Base-by-base conservation (phyloP, 208 protist species). In the Zelonia costaricensis region DNA sequence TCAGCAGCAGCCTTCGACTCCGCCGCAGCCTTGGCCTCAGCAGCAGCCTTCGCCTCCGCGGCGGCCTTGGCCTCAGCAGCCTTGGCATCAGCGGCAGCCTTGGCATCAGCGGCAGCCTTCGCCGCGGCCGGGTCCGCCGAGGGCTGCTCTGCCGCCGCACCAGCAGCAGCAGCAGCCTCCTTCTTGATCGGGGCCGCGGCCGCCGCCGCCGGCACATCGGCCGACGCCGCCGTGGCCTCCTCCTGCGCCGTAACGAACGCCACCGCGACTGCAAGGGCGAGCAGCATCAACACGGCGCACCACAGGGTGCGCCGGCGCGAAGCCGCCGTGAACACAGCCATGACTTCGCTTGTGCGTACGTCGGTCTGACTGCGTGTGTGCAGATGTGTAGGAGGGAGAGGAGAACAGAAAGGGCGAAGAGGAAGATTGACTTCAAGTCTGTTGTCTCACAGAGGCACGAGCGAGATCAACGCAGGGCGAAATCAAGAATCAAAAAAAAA, bases 201-300 rank as follows among this genome's bases (percentile, higher is more conserved):
- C 5, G 22, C 28, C 1, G 43, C 0, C 18, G 30, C 20, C 15
- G 28, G 27, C 15, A 13, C 54, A 13, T 40, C 54, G 12, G 31
- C 47, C 22, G 38, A 47, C 18, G 27, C 60, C 13, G 28, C 31
- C 10, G 28, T 20, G 9, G 10, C 44, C 30, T 64, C 54, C 13
- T 59, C 59, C 49, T 75, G 54, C 15, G 62, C 69, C 20, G 16
- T 18, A 4, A 42, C 67, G 23, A 61, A 56, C 28, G 67, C 51
- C 43, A 67, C 20, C 16, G 39, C 16, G 10, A 69, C 23, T 18
- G 43, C 53, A 30, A 75, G 6, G 13, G 61, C 13, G 45, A 57
- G 44, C 10, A 77, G 10, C 5, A 60, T 30, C 30, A 76, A 40
- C 36, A 44, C 52, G 42, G 42, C 56, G 35, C 65, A 72, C 57